Evolutionary conservation across 2,329 filamentous ascomycete species (phyloP).

Genomic region (Colletotrichum sp.): DNA sequence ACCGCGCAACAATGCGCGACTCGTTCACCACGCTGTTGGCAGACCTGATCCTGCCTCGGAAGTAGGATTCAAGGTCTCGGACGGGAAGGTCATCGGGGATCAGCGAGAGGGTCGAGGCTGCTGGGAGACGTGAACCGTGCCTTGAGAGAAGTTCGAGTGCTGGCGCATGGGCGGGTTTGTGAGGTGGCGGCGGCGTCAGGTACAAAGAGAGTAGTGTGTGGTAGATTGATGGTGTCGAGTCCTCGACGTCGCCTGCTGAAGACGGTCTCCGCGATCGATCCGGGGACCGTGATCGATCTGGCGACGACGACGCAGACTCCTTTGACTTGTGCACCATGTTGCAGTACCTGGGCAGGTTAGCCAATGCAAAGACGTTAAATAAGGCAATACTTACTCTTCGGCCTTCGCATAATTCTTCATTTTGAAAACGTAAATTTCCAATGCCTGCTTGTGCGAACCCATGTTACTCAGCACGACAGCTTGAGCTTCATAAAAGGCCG

Average conservation of each 20-base stretch:
- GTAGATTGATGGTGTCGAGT: slow-evolving; percentile 80
- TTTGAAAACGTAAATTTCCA: slow-evolving; percentile 98
- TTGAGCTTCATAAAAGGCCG: slow-evolving; percentile 85
- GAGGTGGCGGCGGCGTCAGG: slow-evolving; percentile 76
- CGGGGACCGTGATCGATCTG: slow-evolving; percentile 14
- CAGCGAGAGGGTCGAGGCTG: slow-evolving; percentile 82
- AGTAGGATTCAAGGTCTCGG: slow-evolving; percentile 84
- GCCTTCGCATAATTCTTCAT: slow-evolving; percentile 86
- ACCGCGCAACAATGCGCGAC: slow-evolving; percentile 74
- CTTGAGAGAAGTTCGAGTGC: slow-evolving; percentile 88
- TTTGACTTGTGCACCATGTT: slow-evolving; percentile 78
- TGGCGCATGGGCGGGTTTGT: slow-evolving; percentile 75
- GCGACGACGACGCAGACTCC: slow-evolving; percentile 44
- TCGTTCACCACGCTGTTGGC: slow-evolving; percentile 85
- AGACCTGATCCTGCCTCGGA: slow-evolving; percentile 85
- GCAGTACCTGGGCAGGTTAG: slow-evolving; percentile 70
- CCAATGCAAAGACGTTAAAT: neutral
- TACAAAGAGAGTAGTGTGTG: slow-evolving; percentile 90
- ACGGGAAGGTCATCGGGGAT: slow-evolving; percentile 84
- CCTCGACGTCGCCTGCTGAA: slow-evolving; percentile 42
- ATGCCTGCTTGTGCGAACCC: slow-evolving; percentile 91
- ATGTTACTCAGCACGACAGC: slow-evolving; percentile 94
- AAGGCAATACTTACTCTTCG: slow-evolving; percentile 73
- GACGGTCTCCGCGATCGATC: slow-evolving; percentile 33
- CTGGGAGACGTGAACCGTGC: slow-evolving; percentile 90